A percentile compares a stretch with the other conserved stretches of the same genome.
Evolutionary conservation across 345 rosid species (phyloP).

Genomic region (Moringa oleifera): DNA sequence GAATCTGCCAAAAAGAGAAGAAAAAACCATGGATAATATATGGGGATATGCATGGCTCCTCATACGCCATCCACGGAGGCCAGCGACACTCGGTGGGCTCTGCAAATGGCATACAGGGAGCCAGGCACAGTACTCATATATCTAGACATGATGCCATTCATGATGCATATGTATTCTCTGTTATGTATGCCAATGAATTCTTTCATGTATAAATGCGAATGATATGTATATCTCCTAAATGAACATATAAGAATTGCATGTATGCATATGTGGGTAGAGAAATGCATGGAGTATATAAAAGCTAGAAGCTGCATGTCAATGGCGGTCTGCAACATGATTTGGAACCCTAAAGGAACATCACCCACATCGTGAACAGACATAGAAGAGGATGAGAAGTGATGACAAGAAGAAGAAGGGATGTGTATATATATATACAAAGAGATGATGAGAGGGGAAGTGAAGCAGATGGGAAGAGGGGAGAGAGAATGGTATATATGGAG

Average conservation of each 20-base stretch:
- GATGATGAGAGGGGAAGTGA: neutral
- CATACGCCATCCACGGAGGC: slow-evolving; percentile 98
- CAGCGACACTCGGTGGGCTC: slow-evolving; percentile 59
- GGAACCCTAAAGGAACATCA: slow-evolving; percentile 10
- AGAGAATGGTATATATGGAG: slow-evolving; percentile 23
- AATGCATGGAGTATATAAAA: too few relatives aligned
- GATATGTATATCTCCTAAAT: too few relatives aligned
- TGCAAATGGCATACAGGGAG: slow-evolving; percentile 99
- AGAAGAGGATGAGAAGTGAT: slow-evolving; percentile 9
- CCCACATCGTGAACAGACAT: neutral
- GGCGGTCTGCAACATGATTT: neutral
- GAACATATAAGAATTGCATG: neutral
- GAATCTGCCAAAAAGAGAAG: neutral
- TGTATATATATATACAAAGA: slow-evolving; percentile 21
- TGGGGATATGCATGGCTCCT: slow-evolving; percentile 93
- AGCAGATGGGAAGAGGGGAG: slow-evolving; percentile 2
- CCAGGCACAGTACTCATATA: slow-evolving; percentile 62
- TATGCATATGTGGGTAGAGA: neutral
- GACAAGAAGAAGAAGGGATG: slow-evolving; percentile 20
- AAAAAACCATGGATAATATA: slow-evolving; percentile 7
- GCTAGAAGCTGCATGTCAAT: too few relatives aligned
- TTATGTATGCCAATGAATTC: too few relatives aligned
- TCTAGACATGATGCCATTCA: slow-evolving; percentile 1
- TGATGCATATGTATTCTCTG: too few relatives aligned
- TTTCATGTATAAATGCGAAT: too few relatives aligned